phyloP scores from a whole-genome alignment of 2,329 filamentous ascomycete species.

The Orbilia ellipsospora region DNA sequence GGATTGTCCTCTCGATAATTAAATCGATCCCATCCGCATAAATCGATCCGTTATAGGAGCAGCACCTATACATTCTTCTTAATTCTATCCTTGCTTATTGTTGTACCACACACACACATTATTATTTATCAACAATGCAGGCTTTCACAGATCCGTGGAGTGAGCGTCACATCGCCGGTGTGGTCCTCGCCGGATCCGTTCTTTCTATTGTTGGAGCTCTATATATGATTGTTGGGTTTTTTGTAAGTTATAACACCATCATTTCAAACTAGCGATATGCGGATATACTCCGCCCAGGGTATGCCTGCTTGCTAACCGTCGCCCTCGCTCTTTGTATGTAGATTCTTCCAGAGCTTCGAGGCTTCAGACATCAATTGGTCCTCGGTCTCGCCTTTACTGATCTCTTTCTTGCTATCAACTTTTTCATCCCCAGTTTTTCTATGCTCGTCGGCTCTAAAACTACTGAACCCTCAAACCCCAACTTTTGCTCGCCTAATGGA shows the following conservation, averaged over 20 bases:
- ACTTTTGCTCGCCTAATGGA: slow-evolving; percentile 39
- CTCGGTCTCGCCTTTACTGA: slow-evolving; percentile 46
- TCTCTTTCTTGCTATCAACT: slow-evolving; percentile 36
- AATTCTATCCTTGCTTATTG: not conserved
- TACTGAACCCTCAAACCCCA: slow-evolving; percentile 18
- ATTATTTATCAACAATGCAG: slow-evolving; percentile 24
- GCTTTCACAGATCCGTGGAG: slow-evolving; percentile 39
- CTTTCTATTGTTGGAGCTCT: slow-evolving; percentile 46
- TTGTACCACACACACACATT: not conserved
- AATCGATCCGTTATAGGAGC: slow-evolving; percentile 3
- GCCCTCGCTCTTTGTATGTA: not conserved
- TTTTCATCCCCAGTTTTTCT: slow-evolving; percentile 42
- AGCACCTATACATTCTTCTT: not conserved
- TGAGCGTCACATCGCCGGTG: slow-evolving; percentile 36
- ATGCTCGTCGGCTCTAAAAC: slow-evolving; percentile 17
- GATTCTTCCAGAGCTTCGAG: slow-evolving; percentile 35
- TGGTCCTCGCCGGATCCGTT: slow-evolving; percentile 41
- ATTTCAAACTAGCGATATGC: too few species aligned
- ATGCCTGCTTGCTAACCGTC: slow-evolving; percentile 10
- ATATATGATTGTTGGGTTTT: slow-evolving; percentile 46
- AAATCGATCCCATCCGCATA: not conserved
- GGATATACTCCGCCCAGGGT: not conserved
- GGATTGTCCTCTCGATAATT: slow-evolving; percentile 1
- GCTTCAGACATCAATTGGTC: slow-evolving; percentile 47
- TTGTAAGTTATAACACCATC: slow-evolving; percentile 20